Percentiles rank a stretch among this genome's conserved stretches.
Conservation (phyloP, 106 monocot genomes). For the Phalaenopsis equestris region DNA sequence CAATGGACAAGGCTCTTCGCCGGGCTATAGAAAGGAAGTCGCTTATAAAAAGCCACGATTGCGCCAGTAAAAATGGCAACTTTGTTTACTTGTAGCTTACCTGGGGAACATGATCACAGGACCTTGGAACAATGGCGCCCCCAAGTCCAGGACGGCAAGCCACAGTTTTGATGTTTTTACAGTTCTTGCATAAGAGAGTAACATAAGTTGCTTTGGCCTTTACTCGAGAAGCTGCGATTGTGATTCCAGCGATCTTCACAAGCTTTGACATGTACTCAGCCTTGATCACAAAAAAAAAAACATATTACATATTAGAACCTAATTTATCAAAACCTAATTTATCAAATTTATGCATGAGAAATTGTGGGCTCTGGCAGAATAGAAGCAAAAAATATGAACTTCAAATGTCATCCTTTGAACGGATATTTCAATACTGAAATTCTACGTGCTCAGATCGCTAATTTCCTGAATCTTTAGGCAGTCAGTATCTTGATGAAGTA, state of each 20-base stretch:
- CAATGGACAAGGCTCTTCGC: conserved; percentile 90
- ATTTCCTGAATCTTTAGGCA: background rate
- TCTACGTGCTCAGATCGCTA: background rate
- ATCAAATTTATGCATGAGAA: background rate
- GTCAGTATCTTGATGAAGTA: background rate
- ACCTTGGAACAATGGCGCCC: conserved; percentile 90
- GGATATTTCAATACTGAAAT: background rate
- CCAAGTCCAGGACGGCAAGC: conserved; percentile 93
- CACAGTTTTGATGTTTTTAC: conserved; percentile 62
- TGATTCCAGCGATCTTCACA: conserved; percentile 91
- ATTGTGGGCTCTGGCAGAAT: background rate
- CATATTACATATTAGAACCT: background rate
- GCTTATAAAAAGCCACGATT: background rate
- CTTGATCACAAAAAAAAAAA: conserved; percentile 22
- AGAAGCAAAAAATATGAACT: too few species aligned
- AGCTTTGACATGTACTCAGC: conserved; percentile 95
- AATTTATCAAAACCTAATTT: background rate
- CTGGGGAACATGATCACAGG: conserved; percentile 84
- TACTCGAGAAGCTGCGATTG: conserved; percentile 86
- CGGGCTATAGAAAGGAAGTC: conserved; percentile 37
- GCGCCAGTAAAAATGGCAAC: background rate
- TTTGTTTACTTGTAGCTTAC: conserved; percentile 16
- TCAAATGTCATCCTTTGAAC: background rate
- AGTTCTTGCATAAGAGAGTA: conserved; percentile 90
- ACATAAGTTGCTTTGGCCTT: conserved; percentile 99